Percentiles rank a stretch among this genome's conserved stretches.
These are phyloP conservation scores for Cordyceps cicadae DNA, from an alignment of 2,329 filamentous ascomycete species.

Conservation along the genomic window DNA sequence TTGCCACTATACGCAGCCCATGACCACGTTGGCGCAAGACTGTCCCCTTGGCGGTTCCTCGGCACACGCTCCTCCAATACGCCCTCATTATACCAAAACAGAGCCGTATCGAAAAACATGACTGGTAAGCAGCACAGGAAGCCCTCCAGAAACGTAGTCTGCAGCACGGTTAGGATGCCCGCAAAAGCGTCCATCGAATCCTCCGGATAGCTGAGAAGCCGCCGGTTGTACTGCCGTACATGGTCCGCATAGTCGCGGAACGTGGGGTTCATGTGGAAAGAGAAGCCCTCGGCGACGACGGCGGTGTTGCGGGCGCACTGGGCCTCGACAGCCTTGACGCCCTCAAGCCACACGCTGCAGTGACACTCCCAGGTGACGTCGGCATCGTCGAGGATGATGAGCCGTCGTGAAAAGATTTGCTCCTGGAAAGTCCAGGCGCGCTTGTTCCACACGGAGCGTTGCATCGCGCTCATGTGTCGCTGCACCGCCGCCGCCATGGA, in stretches of 20 bases:
- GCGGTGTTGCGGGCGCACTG: slow-evolving; percentile 8
- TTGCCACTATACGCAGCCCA: slow-evolving; percentile 6
- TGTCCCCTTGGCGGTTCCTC: neutral
- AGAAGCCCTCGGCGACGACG: slow-evolving; percentile 4
- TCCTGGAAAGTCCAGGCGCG: slow-evolving; percentile 11
- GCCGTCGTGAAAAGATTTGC: slow-evolving; percentile 9
- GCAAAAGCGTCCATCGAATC: slow-evolving; percentile 9
- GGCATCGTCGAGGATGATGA: slow-evolving; percentile 1
- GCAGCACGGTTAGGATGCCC: slow-evolving; percentile 11
- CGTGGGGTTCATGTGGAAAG: neutral
- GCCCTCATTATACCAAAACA: slow-evolving; percentile 11
- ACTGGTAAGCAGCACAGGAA: slow-evolving; percentile 12
- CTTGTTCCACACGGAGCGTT: slow-evolving; percentile 3
- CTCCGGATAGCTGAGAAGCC: slow-evolving; percentile 8
- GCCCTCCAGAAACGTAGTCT: slow-evolving; percentile 7
- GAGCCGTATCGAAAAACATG: slow-evolving; percentile 11
- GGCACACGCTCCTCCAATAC: neutral
- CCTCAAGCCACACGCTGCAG: slow-evolving; percentile 13
- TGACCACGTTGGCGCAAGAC: neutral
- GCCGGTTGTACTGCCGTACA: slow-evolving; percentile 8
- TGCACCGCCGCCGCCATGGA: neutral
- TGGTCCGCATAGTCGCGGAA: slow-evolving; percentile 3
- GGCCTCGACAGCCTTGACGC: slow-evolving; percentile 4
- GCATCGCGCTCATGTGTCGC: neutral
- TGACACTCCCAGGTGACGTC: slow-evolving; percentile 10